Conservation (phyloP, 2,329 filamentous ascomycete species). For the Ascomycota sp. region DNA sequence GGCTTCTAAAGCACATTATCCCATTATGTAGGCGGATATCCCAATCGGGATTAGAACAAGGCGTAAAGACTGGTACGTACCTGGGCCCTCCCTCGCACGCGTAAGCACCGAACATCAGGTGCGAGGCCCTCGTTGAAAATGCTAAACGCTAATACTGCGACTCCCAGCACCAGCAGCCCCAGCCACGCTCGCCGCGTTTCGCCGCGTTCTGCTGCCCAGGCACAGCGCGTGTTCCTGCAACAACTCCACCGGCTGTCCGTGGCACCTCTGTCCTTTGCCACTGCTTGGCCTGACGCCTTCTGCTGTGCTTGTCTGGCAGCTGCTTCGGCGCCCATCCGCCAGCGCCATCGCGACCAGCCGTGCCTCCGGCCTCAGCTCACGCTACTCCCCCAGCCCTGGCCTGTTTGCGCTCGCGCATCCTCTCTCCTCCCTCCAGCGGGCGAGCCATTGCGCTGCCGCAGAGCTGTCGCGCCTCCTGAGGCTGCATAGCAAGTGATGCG, state of each 20-base stretch:
- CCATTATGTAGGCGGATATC: not conserved
- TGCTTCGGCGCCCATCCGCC: not conserved
- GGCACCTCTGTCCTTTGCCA: not conserved
- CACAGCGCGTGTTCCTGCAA: not conserved
- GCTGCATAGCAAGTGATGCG: constrained; percentile 8
- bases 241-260: not conserved
- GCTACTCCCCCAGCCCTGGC: constrained; percentile 1
- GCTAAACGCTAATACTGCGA: constrained; percentile 1
- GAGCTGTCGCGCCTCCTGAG: constrained; percentile 1
- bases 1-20: too few relatives aligned
- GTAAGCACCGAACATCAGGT: not conserved
- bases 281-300: not conserved
- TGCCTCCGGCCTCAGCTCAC: not conserved
- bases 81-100: not conserved
- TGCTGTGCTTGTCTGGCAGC: too few relatives aligned
- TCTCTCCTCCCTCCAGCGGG: constrained; percentile 1
- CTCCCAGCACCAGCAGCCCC: not conserved
- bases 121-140: constrained; percentile 1
- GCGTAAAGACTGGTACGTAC: constrained; percentile 6
- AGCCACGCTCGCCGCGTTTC: not conserved
- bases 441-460: constrained; percentile 9
- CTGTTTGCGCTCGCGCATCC: not conserved
- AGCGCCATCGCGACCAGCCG: constrained; percentile 1
- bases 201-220: not conserved
- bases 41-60: not conserved